Base-by-base conservation (phyloP, 805 yeast genomes). In the Yamadazyma nakazawae region DNA sequence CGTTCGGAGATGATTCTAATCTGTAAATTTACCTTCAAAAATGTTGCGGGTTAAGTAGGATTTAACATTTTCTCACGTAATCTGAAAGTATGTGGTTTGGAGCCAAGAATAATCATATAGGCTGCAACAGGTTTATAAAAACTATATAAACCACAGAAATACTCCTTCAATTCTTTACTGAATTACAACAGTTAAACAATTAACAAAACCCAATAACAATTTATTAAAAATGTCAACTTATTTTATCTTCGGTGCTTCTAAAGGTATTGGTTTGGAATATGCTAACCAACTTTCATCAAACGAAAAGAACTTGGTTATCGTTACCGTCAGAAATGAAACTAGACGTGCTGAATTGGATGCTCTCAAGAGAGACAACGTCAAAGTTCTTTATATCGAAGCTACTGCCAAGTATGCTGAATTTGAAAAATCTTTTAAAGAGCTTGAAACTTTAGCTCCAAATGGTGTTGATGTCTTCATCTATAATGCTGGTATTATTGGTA, bases 221-320 rank as follows among this genome's bases (percentile, higher is more conserved):
- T n/a, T n/a, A n/a, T n/a, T n/a, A n/a, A 26, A 26, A 26, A 26
- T 26, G 30, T 26, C 46, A n/a, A 47, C 45, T 45, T 53, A 52
- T 34, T 49, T 54, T 36, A 45, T 52, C 19, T 65, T 71, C 3
- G 77, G 78, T 17, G 73, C 72, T 21, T 66, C 72, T n/a, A 58
- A 68, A 42, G 76, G 76, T 5, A 64, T 72, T 26, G 77, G 78
- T 5, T 54, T 57, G 14, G 60, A 58, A 0, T 54, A 69, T 14
- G 61, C 56, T 5, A 55, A 59, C 37, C 51, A 54, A 38, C 46
- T 67, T 12, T 49, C 57, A 26, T 12, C 17, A 46, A 42, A 54
- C 40, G 18, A 64, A 62, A 43, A 58, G 54, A 40, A 59, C 59
- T 36, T 68, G 61, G 55, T 75, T 68, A 42, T 73, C 65, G 54